Percentiles rank a stretch among this genome's conserved stretches.
These are phyloP conservation scores for Wickerhamiella lipophila DNA, from an alignment of 805 yeast genomes.

Conservation along the genomic window DNA sequence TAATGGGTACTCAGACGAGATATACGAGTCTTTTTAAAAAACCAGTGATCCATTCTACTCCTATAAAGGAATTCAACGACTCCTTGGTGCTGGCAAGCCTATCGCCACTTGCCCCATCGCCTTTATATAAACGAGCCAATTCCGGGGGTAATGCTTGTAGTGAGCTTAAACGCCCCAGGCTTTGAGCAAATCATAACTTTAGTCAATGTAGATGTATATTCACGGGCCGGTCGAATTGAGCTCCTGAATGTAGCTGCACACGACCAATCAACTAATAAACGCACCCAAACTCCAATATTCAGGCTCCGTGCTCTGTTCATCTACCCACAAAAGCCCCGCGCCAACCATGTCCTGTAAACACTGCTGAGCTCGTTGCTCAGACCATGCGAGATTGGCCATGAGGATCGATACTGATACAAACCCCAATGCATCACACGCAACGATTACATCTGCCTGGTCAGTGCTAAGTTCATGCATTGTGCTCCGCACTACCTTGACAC, in stretches of 20 bases:
- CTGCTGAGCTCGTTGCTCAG: slow-evolving; percentile 41
- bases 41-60: neutral
- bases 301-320: slow-evolving; percentile 30
- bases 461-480: slow-evolving; percentile 49
- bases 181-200: neutral
- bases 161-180: too few species aligned
- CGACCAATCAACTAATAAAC: neutral
- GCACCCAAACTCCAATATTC: slow-evolving; percentile 26
- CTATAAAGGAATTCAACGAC: neutral
- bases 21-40: neutral
- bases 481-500: slow-evolving; percentile 45
- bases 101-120: neutral
- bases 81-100: neutral
- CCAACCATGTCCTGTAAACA: slow-evolving; percentile 69
- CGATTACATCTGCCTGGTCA: slow-evolving; percentile 62
- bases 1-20: too few species aligned
- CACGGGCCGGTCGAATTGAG: too few species aligned
- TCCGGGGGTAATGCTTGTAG: too few species aligned
- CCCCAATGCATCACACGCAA: slow-evolving; percentile 67
- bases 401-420: slow-evolving; percentile 52
- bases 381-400: slow-evolving; percentile 71
- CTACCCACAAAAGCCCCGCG: slow-evolving; percentile 79
- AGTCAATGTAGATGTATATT: neutral
- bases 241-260: too few species aligned
- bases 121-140: neutral